Percentiles rank a stretch among this genome's conserved stretches.
phyloP scores from a whole-genome alignment of 495 filamentous ascomycete species.

The Penicillium riverlandense region DNA sequence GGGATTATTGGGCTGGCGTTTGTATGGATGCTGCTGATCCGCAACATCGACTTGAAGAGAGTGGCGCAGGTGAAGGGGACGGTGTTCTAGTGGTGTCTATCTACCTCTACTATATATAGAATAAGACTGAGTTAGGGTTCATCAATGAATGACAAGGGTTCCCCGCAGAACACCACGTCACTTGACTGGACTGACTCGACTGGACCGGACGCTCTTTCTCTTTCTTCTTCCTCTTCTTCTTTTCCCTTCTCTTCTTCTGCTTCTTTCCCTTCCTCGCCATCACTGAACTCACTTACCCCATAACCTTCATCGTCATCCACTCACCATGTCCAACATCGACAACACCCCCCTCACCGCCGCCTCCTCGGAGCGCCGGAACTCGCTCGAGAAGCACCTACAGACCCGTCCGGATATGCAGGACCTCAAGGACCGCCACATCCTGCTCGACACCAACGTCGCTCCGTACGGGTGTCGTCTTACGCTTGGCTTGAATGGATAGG shows the following conservation, averaged over 20 bases:
- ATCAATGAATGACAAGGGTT: too few species aligned
- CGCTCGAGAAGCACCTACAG: conserved; percentile 79
- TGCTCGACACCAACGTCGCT: conserved; percentile 63
- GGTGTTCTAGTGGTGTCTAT: not conserved
- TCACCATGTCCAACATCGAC: conserved; percentile 30
- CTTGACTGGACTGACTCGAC: too few species aligned
- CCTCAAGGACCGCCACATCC: conserved; percentile 67
- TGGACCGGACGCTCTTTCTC: not conserved
- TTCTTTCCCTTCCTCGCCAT: not conserved
- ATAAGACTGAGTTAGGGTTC: too few species aligned
- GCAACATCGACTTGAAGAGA: conserved; percentile 46
- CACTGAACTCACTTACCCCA: not conserved
- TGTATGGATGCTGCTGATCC: conserved; percentile 36
- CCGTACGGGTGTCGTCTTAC: conserved; percentile 41
- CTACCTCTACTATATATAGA: too few species aligned
- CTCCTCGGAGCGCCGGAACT: conserved; percentile 72
- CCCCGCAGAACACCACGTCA: too few species aligned
- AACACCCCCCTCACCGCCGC: conserved; percentile 37
- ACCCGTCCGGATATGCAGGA: conserved; percentile 74
- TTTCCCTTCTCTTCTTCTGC: too few species aligned
- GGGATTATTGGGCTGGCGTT: conserved; percentile 38
- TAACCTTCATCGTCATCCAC: conserved; percentile 1
- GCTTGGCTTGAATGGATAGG: not conserved
- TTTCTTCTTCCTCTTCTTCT: not conserved
- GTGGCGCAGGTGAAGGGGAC: conserved; percentile 24